Evolutionary conservation across 805 yeast genomes (phyloP).

Genomic region (Wickerhamiella domercqiae): DNA sequence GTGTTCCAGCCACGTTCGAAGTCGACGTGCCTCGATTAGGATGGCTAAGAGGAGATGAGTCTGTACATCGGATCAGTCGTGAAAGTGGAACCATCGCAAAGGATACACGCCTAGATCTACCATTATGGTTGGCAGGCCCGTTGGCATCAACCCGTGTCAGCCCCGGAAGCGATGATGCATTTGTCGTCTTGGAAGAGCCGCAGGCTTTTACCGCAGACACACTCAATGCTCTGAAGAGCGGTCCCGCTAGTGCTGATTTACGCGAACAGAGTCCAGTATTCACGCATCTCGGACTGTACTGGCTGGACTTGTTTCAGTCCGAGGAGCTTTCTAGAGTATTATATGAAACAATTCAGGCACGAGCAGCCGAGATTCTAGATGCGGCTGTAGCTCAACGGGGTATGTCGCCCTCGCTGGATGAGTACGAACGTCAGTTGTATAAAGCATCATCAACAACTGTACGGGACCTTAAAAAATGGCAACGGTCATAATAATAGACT

Average conservation of each 20-base stretch:
- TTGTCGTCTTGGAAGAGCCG: conserved; percentile 57
- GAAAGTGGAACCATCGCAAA: conserved; percentile 26
- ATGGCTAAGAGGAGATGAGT: conserved; percentile 42
- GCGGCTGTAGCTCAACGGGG: conserved; percentile 39
- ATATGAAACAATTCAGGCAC: conserved; percentile 36
- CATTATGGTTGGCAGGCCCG: conserved; percentile 77
- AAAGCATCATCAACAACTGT: conserved; percentile 18
- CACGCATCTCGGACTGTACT: conserved; percentile 53
- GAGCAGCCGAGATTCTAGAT: conserved; percentile 61
- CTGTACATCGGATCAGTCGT: not conserved
- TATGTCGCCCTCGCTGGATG: conserved; percentile 32
- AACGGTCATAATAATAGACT: conserved; percentile 6
- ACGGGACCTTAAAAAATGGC: conserved; percentile 32
- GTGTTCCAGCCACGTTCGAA: conserved; percentile 66
- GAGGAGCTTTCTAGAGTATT: conserved; percentile 40
- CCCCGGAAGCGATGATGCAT: conserved; percentile 28
- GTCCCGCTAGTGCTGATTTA: conserved; percentile 49
- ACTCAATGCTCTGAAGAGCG: conserved; percentile 68
- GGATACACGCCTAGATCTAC: conserved; percentile 39
- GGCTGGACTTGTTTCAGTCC: conserved; percentile 63
- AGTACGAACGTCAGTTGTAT: conserved; percentile 17
- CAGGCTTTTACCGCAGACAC: conserved; percentile 50
- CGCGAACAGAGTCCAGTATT: conserved; percentile 52
- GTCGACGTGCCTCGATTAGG: conserved; percentile 78
- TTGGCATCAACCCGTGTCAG: conserved; percentile 39